Conservation (phyloP, 2,329 filamentous ascomycete species). For the Colletotrichum agaves region DNA sequence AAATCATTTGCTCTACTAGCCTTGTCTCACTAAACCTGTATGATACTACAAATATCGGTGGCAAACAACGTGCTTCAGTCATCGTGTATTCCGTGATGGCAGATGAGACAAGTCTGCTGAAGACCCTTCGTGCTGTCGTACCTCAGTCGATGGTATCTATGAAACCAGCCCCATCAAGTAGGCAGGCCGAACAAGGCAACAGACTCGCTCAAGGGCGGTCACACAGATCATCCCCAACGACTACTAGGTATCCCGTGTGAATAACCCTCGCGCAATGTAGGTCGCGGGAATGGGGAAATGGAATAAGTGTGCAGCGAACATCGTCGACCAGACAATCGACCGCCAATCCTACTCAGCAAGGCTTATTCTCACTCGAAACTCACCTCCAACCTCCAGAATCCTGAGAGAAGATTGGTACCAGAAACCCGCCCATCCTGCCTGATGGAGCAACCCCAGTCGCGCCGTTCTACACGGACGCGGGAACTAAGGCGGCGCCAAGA, state of each 20-base stretch:
- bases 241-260: neutral
- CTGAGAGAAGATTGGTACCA: neutral
- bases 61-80: neutral
- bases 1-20: neutral
- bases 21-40: neutral
- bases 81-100: neutral
- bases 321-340: neutral
- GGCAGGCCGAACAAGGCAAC: neutral
- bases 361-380: neutral
- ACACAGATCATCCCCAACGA: neutral
- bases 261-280: rapidly evolving
- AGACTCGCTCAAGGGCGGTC: neutral
- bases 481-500: neutral
- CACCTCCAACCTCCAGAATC: neutral
- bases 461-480: neutral
- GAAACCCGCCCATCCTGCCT: neutral
- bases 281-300: neutral
- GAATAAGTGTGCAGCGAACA: neutral
- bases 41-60: neutral
- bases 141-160: neutral
- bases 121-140: constrained; percentile 3
- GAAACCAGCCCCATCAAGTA: neutral
- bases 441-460: neutral
- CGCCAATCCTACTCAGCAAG: neutral
- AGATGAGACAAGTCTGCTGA: neutral